A percentile compares a stretch with the other conserved stretches of the same genome.
These are phyloP conservation scores for Isabelozyma heimii DNA, from an alignment of 805 yeast genomes.

Conservation along the genomic window DNA sequence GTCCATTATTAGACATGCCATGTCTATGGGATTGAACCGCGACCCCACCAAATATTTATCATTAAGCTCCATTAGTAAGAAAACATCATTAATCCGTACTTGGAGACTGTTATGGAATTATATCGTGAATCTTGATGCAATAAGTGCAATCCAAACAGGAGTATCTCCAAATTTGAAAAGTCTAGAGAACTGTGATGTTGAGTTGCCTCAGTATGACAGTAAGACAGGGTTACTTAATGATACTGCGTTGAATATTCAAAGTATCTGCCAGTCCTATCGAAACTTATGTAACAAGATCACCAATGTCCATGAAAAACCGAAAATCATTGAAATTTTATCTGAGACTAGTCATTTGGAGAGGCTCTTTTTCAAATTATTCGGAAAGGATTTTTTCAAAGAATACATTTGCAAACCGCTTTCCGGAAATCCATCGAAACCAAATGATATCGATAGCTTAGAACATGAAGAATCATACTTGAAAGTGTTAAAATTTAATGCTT, in stretches of 20 bases:
- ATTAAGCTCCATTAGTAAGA: conserved; percentile 28
- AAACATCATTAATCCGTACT: conserved; percentile 18
- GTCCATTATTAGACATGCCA: conserved; percentile 33
- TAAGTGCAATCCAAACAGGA: conserved; percentile 30
- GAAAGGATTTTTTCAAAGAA: conserved; percentile 41
- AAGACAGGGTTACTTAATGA: conserved; percentile 13
- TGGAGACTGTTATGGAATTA: conserved; percentile 41
- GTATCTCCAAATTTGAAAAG: conserved; percentile 23
- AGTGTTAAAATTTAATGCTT: conserved; percentile 32
- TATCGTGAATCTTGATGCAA: conserved; percentile 28
- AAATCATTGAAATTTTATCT: conserved; percentile 29
- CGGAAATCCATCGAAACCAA: conserved; percentile 6
- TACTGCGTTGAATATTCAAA: conserved; percentile 6
- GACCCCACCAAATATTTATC: conserved; percentile 33
- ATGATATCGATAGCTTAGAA: conserved; percentile 15
- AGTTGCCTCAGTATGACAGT: conserved; percentile 18
- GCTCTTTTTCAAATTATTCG: conserved; percentile 33
- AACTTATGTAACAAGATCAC: conserved; percentile 22
- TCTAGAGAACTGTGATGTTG: conserved; percentile 32
- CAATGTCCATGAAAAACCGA: conserved; percentile 27
- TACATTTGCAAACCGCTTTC: conserved; percentile 29
- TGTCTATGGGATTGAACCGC: conserved; percentile 39
- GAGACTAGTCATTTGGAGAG: conserved; percentile 37
- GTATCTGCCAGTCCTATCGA: conserved; percentile 26
- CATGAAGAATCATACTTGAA: conserved; percentile 29